Evolutionary conservation across 768 basidiomycete genomes (phyloP).

Genomic region (Serendipita sp.): DNA sequence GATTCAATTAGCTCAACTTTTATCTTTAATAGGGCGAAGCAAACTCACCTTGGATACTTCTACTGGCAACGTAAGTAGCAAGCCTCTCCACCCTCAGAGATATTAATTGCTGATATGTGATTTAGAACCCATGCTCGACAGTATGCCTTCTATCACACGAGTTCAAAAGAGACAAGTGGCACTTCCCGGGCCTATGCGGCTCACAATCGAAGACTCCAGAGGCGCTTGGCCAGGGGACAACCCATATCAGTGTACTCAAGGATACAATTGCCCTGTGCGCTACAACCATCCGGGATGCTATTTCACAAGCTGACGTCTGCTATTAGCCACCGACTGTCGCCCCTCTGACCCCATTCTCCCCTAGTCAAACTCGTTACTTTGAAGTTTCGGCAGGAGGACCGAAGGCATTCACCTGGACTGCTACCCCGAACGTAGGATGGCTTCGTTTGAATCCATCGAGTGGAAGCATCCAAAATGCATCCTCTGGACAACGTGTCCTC

Average conservation of each 20-base stretch:
- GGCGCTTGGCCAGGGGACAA: slow-evolving; percentile 64
- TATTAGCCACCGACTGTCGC: slow-evolving; percentile 28
- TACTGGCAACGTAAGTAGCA: slow-evolving; percentile 41
- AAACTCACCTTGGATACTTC: slow-evolving; percentile 21
- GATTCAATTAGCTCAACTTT: slow-evolving; percentile 24
- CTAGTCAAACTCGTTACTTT: slow-evolving; percentile 37
- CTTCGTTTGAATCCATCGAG: slow-evolving; percentile 30
- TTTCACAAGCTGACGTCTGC: neutral
- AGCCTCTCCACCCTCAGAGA: neutral
- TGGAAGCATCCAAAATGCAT: slow-evolving; percentile 33
- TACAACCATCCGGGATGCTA: neutral
- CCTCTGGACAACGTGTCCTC: slow-evolving; percentile 39
- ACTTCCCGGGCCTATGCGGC: slow-evolving; percentile 46
- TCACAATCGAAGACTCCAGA: slow-evolving; percentile 41
- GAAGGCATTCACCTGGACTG: slow-evolving; percentile 38
- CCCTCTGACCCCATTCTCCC: slow-evolving; percentile 40
- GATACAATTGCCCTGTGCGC: slow-evolving; percentile 29
- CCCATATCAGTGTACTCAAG: slow-evolving; percentile 34
- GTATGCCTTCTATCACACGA: slow-evolving; percentile 36
- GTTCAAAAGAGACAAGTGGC: slow-evolving; percentile 42
- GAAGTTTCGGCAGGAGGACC: slow-evolving; percentile 51
- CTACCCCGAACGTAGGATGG: slow-evolving; percentile 36
- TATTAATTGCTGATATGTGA: neutral
- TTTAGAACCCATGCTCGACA: slow-evolving; percentile 42
- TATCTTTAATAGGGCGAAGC: neutral